A percentile compares a stretch with the other conserved stretches of the same genome.
phyloP scores from a whole-genome alignment of 441 rosid genomes.

The Populus trichocarpa region DNA sequence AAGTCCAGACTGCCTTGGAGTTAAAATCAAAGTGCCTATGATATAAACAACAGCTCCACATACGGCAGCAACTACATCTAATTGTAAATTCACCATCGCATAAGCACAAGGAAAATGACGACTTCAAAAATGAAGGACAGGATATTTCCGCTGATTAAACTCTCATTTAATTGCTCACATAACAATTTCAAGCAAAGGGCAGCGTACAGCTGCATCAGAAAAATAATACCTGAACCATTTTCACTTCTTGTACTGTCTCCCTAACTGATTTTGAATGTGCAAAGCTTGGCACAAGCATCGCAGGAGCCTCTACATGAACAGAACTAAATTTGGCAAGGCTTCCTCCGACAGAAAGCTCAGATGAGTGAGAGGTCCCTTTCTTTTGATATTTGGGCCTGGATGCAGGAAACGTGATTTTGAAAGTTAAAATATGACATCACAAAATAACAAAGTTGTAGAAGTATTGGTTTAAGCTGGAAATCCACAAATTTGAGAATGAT shows the following conservation, averaged over 20 bases:
- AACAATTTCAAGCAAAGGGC: neutral
- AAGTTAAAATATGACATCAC: constrained; percentile 22
- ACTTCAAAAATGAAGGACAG: neutral
- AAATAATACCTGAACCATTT: constrained; percentile 69
- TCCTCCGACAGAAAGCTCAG: constrained; percentile 51
- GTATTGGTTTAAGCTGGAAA: neutral
- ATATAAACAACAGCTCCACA: neutral
- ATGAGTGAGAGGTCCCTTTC: constrained; percentile 39
- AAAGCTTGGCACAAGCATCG: constrained; percentile 65
- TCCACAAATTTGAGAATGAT: constrained; percentile 1
- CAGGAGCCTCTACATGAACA: constrained; percentile 49
- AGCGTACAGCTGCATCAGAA: neutral
- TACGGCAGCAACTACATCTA: neutral
- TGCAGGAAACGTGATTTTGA: constrained; percentile 23
- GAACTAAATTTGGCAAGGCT: constrained; percentile 33
- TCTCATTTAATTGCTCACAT: neutral
- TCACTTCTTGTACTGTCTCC: constrained; percentile 72
- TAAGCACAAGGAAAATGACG: neutral
- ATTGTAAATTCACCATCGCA: neutral
- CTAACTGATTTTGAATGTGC: constrained; percentile 68
- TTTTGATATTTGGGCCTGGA: constrained; percentile 73
- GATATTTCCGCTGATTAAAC: neutral
- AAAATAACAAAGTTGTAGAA: neutral
- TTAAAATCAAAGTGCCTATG: neutral
- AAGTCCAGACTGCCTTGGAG: neutral